Conservation (phyloP, 202 grass and related monocot genomes). For the Panicum hallii region DNA sequence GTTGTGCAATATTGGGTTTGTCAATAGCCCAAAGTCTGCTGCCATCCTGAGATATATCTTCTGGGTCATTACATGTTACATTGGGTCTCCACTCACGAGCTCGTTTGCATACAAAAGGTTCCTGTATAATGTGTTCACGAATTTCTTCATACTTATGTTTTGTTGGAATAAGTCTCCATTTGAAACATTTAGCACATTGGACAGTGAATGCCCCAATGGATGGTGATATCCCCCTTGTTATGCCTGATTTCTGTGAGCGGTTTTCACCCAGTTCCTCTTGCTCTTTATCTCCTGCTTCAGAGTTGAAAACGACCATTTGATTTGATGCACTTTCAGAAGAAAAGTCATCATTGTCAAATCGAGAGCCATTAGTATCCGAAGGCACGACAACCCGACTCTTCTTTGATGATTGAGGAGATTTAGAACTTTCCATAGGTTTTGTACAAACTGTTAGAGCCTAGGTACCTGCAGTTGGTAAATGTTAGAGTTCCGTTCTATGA, state of each 20-base stretch:
- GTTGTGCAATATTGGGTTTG: constrained; percentile 86
- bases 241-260: constrained; percentile 42
- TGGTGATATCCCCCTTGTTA: constrained; percentile 56
- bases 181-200: constrained; percentile 93
- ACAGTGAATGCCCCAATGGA: constrained; percentile 95
- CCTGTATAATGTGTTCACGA: constrained; percentile 79
- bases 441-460: constrained; percentile 22
- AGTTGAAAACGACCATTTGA: constrained; percentile 45
- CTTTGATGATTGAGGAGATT: constrained; percentile 51
- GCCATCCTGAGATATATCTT: constrained; percentile 98
- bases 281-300: constrained; percentile 51
- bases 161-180: constrained; percentile 97
- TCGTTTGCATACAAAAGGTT: constrained; percentile 85
- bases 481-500: constrained; percentile 22
- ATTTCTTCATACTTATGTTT: constrained; percentile 98
- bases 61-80: constrained; percentile 72
- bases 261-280: constrained; percentile 57
- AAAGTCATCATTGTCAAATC: constrained; percentile 48
- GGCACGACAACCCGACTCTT: constrained; percentile 29
- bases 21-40: constrained; percentile 97
- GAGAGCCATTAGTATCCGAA: constrained; percentile 37
- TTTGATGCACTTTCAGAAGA: constrained; percentile 52
- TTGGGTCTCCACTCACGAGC: constrained; percentile 82
- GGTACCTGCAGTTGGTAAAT: constrained; percentile 43
- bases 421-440: constrained; percentile 57